A percentile compares a stretch with the other conserved stretches of the same genome.
These are phyloP conservation scores for Aspergillus avenaceus DNA, from an alignment of 495 filamentous ascomycete species.

Conservation along the genomic window DNA sequence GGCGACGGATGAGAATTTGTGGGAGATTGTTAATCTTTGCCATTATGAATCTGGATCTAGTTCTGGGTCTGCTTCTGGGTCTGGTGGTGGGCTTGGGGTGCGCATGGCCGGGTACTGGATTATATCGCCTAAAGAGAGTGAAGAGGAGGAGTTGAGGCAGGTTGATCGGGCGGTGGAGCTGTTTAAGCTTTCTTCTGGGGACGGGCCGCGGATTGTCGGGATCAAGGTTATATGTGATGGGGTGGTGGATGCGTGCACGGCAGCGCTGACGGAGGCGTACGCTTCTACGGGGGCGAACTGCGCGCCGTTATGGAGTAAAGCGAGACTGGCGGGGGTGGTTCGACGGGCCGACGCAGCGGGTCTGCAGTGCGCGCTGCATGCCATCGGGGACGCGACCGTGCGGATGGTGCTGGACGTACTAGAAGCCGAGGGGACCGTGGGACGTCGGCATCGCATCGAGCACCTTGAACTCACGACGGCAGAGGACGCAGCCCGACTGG, in stretches of 20 bases:
- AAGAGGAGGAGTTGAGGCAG: slow-evolving; percentile 42
- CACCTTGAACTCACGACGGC: slow-evolving; percentile 56
- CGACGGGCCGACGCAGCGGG: slow-evolving; percentile 44
- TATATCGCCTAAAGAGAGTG: slow-evolving; percentile 42
- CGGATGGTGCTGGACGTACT: slow-evolving; percentile 50
- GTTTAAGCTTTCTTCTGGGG: slow-evolving; percentile 29
- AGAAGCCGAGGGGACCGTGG: slow-evolving; percentile 18
- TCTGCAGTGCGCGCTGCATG: slow-evolving; percentile 59
- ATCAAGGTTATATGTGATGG: slow-evolving; percentile 69
- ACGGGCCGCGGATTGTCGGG: slow-evolving; percentile 55
- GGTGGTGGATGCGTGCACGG: slow-evolving; percentile 64
- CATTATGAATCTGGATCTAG: slow-evolving; percentile 28
- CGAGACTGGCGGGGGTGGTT: slow-evolving; percentile 47
- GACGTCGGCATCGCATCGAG: slow-evolving; percentile 55
- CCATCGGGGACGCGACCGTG: slow-evolving; percentile 59
- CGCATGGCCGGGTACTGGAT: slow-evolving; percentile 60
- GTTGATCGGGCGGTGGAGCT: slow-evolving; percentile 59
- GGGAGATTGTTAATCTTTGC: slow-evolving; percentile 47
- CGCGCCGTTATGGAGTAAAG: slow-evolving; percentile 49
- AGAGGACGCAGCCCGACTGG: slow-evolving; percentile 49
- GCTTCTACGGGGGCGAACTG: slow-evolving; percentile 24
- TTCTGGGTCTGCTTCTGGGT: no score
- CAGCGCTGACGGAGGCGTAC: slow-evolving; percentile 58
- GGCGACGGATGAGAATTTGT: slow-evolving; percentile 59
- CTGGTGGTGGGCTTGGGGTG: slow-evolving; percentile 40